Conservation (phyloP, 176 grass and related monocot species). For the Oropetium thomaeum region DNA sequence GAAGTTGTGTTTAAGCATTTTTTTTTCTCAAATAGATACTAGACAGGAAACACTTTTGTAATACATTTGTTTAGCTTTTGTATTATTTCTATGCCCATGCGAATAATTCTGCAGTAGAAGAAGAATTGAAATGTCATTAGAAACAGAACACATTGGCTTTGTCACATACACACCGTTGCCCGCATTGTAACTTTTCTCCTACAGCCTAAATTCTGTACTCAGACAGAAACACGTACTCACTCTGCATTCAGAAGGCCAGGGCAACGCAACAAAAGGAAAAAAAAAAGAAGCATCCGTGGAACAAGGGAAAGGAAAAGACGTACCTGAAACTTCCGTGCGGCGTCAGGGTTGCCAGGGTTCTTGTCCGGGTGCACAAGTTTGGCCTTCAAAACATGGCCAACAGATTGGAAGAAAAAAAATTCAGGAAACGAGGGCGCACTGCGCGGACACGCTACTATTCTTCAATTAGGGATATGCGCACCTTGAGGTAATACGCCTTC, state of each 20-base stretch:
- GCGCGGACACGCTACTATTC: not conserved
- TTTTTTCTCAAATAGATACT: too few species aligned
- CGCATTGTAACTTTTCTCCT: not conserved
- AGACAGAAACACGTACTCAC: not conserved
- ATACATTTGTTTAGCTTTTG: not conserved
- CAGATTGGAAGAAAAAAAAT: not conserved
- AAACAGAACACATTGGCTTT: not conserved
- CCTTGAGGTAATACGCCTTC: constrained; percentile 97
- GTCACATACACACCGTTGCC: not conserved
- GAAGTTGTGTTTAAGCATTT: too few species aligned
- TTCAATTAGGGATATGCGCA: not conserved
- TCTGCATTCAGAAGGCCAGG: not conserved
- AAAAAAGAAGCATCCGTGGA: not conserved
- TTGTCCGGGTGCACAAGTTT: constrained; percentile 85
- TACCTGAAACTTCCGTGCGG: constrained; percentile 76
- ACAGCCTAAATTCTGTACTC: too few species aligned
- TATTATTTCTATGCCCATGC: not conserved
- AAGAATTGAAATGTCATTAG: not conserved
- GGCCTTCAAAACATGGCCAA: constrained; percentile 40
- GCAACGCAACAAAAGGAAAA: too few species aligned
- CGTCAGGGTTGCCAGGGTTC: constrained; percentile 73
- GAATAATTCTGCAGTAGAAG: not conserved
- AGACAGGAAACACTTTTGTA: not conserved
- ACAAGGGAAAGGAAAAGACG: not conserved
- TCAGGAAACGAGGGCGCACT: not conserved